These are phyloP conservation scores for Penicillium corylophilum DNA, from an alignment of 2,329 filamentous ascomycete species.

Conservation along the genomic window DNA sequence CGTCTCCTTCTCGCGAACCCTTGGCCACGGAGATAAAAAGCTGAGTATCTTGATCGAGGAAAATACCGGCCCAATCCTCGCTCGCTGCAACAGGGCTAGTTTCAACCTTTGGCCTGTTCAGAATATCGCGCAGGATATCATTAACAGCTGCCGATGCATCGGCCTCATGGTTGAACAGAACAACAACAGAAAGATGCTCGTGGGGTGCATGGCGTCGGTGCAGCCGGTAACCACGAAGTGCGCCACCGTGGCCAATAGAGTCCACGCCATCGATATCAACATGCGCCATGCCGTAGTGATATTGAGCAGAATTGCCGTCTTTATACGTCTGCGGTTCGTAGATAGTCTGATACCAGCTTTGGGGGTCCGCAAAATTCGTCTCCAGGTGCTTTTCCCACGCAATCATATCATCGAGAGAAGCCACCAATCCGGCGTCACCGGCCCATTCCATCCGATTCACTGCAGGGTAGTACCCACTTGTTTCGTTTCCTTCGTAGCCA, in stretches of 20 bases:
- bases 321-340: constrained; percentile 29
- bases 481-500: constrained; percentile 46
- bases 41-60: constrained; percentile 40
- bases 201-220: constrained; percentile 36
- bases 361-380: constrained; percentile 25
- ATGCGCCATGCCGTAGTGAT: constrained; percentile 40
- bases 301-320: constrained; percentile 38
- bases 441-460: constrained; percentile 48
- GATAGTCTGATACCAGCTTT: constrained; percentile 37
- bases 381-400: constrained; percentile 47
- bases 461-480: constrained; percentile 37
- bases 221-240: constrained; percentile 44
- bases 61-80: constrained; percentile 36
- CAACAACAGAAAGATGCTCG: constrained; percentile 40
- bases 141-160: constrained; percentile 27
- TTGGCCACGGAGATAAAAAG: constrained; percentile 32
- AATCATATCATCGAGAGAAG: constrained; percentile 48
- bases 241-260: constrained; percentile 43
- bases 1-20: constrained; percentile 24
- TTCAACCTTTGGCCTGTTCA: constrained; percentile 22
- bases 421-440: constrained; percentile 47
- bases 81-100: constrained; percentile 9
- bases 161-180: constrained; percentile 43
- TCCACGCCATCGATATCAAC: constrained; percentile 24
- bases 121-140: constrained; percentile 32